A percentile compares a stretch with the other conserved stretches of the same genome.
Evolutionary conservation across 78 protist genomes (phyloP).

Genomic region (Pelomyxa schiedti): DNA sequence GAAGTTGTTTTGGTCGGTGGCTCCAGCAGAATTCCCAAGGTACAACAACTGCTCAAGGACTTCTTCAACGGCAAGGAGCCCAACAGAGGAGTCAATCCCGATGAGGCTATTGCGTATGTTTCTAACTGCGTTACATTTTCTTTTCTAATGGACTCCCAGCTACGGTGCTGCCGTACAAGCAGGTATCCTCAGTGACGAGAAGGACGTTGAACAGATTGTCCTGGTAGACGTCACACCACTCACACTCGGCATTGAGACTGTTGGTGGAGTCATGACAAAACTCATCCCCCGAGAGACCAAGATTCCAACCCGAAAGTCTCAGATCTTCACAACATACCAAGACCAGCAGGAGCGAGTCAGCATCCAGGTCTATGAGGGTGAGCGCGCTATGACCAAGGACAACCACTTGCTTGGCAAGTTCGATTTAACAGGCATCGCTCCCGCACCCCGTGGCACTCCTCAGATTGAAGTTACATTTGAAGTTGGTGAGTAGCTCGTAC

Average conservation of each 20-base stretch:
- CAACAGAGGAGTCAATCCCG: conserved; percentile 89
- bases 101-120: conserved; percentile 99
- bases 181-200: conserved; percentile 72
- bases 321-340: conserved; percentile 89
- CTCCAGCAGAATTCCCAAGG: conserved; percentile 94
- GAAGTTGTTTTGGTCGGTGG: conserved; percentile 97
- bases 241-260: conserved; percentile 97
- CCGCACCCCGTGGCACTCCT: conserved; percentile 93
- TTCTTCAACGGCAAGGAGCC: conserved; percentile 93
- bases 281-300: conserved; percentile 80
- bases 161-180: conserved; percentile 99
- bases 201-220: conserved; percentile 10
- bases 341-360: conserved; percentile 89
- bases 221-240: conserved; percentile 88
- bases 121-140: too few species aligned
- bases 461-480: conserved; percentile 66
- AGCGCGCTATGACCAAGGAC: conserved; percentile 84
- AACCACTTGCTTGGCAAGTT: conserved; percentile 89
- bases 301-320: conserved; percentile 81
- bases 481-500: too few species aligned
- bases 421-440: conserved; percentile 87
- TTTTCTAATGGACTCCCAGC: too few species aligned
- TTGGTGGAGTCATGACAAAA: conserved; percentile 92
- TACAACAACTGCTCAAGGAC: conserved; percentile 86
- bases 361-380: conserved; percentile 89